These are phyloP conservation scores for Penicillium argentinense DNA, from an alignment of 495 filamentous ascomycete genomes.

Conservation along the genomic window DNA sequence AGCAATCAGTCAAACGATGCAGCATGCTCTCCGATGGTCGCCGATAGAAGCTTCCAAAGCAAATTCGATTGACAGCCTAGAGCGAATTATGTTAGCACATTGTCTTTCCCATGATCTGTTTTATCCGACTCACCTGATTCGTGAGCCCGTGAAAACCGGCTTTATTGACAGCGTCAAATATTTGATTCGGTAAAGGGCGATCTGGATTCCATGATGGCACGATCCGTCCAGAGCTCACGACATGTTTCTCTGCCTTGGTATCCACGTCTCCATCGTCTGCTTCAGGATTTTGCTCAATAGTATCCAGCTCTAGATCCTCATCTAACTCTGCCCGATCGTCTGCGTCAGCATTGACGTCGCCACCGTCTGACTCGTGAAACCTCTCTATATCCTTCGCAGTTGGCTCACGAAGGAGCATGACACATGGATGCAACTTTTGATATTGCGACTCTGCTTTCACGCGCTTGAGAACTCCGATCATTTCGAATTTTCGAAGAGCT, in stretches of 20 bases:
- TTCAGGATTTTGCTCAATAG: constrained; percentile 8
- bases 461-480: constrained; percentile 66
- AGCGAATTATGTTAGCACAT: constrained; percentile 5
- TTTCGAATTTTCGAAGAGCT: constrained; percentile 65
- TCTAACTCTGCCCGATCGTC: constrained; percentile 42
- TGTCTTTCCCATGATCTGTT: background rate
- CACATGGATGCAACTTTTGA: constrained; percentile 51
- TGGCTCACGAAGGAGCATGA: constrained; percentile 75
- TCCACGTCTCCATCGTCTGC: constrained; percentile 20
- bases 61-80: constrained; percentile 48
- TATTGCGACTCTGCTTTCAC: constrained; percentile 61
- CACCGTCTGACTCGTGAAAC: constrained; percentile 45
- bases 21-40: constrained; percentile 59
- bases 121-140: constrained; percentile 41
- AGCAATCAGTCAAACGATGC: constrained; percentile 56
- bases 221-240: constrained; percentile 34
- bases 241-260: constrained; percentile 24
- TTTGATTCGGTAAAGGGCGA: constrained; percentile 49
- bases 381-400: constrained; percentile 61
- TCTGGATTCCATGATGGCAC: constrained; percentile 58
- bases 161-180: constrained; percentile 52
- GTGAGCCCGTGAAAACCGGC: constrained; percentile 53
- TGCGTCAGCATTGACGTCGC: constrained; percentile 30
- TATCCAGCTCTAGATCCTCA: constrained; percentile 38
- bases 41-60: constrained; percentile 55